phyloP scores from a whole-genome alignment of 345 rosid genomes.

The Reutealis trisperma region DNA sequence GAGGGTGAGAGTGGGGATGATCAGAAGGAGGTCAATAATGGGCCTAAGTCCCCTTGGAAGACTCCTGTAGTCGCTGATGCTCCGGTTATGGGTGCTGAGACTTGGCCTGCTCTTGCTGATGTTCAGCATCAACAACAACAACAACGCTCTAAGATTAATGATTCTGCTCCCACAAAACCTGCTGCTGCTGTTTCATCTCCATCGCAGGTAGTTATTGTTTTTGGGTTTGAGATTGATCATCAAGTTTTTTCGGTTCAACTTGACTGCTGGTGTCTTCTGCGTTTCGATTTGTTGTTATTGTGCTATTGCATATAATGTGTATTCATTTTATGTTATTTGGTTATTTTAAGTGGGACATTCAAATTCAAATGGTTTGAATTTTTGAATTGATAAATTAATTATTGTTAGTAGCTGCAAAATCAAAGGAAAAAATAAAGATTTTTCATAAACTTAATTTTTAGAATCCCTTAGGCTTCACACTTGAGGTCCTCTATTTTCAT shows the following conservation, averaged over 20 bases:
- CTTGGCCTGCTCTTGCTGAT: constrained; percentile 89
- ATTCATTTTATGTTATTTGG: too few species aligned
- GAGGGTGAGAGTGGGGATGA: constrained; percentile 63
- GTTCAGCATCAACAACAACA: constrained; percentile 56
- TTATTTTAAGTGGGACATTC: too few species aligned
- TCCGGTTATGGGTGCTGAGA: constrained; percentile 69
- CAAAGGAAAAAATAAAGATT: too few species aligned
- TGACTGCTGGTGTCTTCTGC: too few species aligned
- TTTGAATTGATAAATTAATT: too few species aligned
- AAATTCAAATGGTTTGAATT: too few species aligned
- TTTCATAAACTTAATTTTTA: too few species aligned
- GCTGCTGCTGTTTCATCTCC: constrained; percentile 12
- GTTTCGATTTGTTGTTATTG: too few species aligned
- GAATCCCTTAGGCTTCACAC: too few species aligned
- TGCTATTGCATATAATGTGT: too few species aligned
- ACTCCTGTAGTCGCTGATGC: constrained; percentile 56
- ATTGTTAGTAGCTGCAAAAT: too few species aligned
- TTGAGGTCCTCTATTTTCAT: too few species aligned
- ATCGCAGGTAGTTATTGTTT: not conserved
- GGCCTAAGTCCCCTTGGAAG: constrained; percentile 81
- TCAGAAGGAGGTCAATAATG: constrained; percentile 34
- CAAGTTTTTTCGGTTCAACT: not conserved
- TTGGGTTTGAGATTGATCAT: not conserved
- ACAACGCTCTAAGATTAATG: constrained; percentile 38
- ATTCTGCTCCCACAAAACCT: not conserved